phyloP scores from a whole-genome alignment of 2,329 filamentous ascomycete species.

The Microcyclosporella mali region DNA sequence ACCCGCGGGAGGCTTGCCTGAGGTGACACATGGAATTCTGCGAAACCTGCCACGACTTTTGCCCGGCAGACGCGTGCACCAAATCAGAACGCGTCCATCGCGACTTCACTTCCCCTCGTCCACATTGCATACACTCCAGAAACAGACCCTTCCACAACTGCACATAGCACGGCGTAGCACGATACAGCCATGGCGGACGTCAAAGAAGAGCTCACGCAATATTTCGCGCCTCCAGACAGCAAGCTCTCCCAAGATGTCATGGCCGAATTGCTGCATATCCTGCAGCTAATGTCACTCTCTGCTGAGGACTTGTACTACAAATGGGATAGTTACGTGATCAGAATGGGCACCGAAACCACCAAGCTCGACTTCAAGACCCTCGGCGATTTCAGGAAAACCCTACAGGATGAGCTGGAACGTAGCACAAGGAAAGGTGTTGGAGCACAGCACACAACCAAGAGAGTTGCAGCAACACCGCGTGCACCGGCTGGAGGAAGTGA shows the following conservation, averaged over 20 bases:
- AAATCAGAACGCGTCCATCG: neutral
- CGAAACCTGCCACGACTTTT: too few relatives aligned
- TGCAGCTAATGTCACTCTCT: conserved; percentile 73
- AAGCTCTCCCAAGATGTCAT: conserved; percentile 70
- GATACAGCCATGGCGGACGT: conserved; percentile 41
- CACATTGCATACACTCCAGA: neutral
- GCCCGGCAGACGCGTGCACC: neutral
- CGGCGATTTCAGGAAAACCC: conserved; percentile 74
- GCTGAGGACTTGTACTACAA: conserved; percentile 92
- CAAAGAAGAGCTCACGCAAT: conserved; percentile 51
- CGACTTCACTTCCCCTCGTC: neutral
- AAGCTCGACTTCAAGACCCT: conserved; percentile 64
- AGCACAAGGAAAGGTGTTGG: conserved; percentile 62
- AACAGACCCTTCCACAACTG: neutral
- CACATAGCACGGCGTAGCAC: neutral
- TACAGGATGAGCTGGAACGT: conserved; percentile 78
- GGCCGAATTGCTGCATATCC: conserved; percentile 75
- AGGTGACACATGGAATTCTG: too few relatives aligned
- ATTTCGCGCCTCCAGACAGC: conserved; percentile 47
- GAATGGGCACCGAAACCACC: conserved; percentile 77
- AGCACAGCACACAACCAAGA: conserved; percentile 53
- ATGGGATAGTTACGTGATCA: conserved; percentile 97
- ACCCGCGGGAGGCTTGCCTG: too few relatives aligned
- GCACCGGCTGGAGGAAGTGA: conserved; percentile 51
- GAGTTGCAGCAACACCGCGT: conserved; percentile 55